A percentile compares a stretch with the other conserved stretches of the same genome.
Evolutionary conservation across 257 asterid genomes (phyloP).

Genomic region (Cynanchum wilfordii): DNA sequence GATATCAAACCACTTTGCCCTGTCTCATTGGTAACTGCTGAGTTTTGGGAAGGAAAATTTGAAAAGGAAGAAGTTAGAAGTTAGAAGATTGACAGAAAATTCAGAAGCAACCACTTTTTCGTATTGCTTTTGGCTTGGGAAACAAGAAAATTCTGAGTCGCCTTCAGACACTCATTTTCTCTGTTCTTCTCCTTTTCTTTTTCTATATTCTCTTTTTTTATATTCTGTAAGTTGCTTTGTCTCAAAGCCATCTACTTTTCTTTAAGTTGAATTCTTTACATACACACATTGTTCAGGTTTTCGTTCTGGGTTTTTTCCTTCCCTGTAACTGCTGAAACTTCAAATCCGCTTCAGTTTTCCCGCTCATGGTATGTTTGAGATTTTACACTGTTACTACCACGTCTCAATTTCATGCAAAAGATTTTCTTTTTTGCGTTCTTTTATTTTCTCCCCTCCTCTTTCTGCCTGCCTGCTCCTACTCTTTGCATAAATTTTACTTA

Average conservation of each 20-base stretch:
- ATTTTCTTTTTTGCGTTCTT: too few relatives aligned
- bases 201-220: background rate
- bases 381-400: background rate
- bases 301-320: constrained; percentile 19
- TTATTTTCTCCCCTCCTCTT: background rate
- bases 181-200: background rate
- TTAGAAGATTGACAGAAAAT: background rate
- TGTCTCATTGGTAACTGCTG: background rate
- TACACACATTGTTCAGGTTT: background rate
- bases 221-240: constrained; percentile 30
- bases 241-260: constrained; percentile 35
- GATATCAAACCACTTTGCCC: too few relatives aligned
- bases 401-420: background rate
- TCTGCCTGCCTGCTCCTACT: background rate
- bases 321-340: constrained; percentile 12
- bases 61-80: background rate
- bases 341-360: background rate
- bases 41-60: background rate
- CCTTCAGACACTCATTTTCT: background rate
- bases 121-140: background rate
- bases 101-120: background rate
- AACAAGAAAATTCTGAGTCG: constrained; percentile 7
- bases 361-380: background rate
- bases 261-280: constrained; percentile 9
- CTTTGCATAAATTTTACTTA: background rate